phyloP scores from a whole-genome alignment of 345 rosid genomes.

The Reutealis trisperma region DNA sequence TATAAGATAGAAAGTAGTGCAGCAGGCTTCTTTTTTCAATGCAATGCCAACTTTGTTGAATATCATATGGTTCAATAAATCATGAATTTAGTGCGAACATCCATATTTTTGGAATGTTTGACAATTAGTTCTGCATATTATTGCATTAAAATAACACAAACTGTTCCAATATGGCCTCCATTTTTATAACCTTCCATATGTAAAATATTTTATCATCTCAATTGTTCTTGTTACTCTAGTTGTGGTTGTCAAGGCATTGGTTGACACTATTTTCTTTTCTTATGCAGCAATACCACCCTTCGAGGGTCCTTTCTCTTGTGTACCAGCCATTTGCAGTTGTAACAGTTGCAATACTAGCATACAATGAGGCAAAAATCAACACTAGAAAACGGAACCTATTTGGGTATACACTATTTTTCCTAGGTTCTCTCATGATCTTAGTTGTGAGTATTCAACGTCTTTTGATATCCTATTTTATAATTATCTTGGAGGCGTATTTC shows the following conservation, averaged over 20 bases:
- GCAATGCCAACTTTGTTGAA: too few species aligned
- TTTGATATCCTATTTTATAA: neutral
- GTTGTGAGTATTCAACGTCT: constrained; percentile 49
- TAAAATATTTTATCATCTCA: neutral
- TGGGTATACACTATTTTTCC: constrained; percentile 65
- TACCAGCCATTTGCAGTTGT: constrained; percentile 76
- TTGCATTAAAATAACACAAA: too few species aligned
- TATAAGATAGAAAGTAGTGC: too few species aligned
- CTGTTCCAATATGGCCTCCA: too few species aligned
- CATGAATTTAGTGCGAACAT: too few species aligned
- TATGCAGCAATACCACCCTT: constrained; percentile 69
- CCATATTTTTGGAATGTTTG: too few species aligned
- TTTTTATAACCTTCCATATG: too few species aligned
- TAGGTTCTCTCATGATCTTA: constrained; percentile 56
- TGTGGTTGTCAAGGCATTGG: too few species aligned
- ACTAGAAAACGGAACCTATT: constrained; percentile 66
- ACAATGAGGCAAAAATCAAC: constrained; percentile 63
- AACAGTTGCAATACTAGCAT: constrained; percentile 56
- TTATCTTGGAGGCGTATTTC: neutral
- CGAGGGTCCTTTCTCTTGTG: constrained; percentile 73
- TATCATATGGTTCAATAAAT: too few species aligned
- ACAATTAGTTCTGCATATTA: too few species aligned
- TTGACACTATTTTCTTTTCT: constrained; percentile 14
- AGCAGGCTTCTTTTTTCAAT: too few species aligned
- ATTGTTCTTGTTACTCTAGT: neutral